A percentile compares a stretch with the other conserved stretches of the same genome.
Conservation (phyloP, 179 eudicot species). For the Beta corolliflora region DNA sequence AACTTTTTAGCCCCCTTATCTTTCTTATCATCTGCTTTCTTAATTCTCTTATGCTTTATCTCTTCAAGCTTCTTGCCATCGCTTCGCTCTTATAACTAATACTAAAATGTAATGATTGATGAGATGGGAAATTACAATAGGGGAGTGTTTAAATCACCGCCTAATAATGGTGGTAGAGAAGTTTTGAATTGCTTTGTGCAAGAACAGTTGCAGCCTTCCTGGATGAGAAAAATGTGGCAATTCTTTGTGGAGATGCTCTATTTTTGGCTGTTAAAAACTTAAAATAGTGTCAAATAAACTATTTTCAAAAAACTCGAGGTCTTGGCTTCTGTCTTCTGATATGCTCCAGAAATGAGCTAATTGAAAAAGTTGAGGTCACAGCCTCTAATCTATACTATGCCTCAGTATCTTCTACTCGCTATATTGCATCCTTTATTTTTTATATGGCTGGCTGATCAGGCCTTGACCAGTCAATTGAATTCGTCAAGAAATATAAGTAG, state of each 20-base stretch:
- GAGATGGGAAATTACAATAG: neutral
- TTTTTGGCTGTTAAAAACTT: neutral
- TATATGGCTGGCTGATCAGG: neutral
- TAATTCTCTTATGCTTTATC: no score
- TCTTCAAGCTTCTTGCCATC: no score
- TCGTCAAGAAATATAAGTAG: neutral
- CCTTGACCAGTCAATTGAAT: neutral
- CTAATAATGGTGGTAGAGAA: neutral
- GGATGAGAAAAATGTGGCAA: neutral
- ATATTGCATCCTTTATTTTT: neutral
- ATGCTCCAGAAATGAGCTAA: neutral
- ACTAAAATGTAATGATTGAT: no score
- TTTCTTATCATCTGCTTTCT: no score
- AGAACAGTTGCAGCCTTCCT: neutral
- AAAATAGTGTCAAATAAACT: neutral
- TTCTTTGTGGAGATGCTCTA: neutral
- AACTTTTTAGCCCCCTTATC: no score
- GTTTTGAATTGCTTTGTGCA: neutral
- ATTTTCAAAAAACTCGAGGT: no score
- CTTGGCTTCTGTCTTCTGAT: no score
- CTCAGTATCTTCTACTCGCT: neutral
- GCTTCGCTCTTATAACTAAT: no score
- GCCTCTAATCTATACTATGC: neutral
- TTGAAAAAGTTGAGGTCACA: neutral
- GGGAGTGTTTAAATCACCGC: neutral